These are phyloP conservation scores for Cercophora scortea DNA, from an alignment of 495 filamentous ascomycete species.

Conservation along the genomic window DNA sequence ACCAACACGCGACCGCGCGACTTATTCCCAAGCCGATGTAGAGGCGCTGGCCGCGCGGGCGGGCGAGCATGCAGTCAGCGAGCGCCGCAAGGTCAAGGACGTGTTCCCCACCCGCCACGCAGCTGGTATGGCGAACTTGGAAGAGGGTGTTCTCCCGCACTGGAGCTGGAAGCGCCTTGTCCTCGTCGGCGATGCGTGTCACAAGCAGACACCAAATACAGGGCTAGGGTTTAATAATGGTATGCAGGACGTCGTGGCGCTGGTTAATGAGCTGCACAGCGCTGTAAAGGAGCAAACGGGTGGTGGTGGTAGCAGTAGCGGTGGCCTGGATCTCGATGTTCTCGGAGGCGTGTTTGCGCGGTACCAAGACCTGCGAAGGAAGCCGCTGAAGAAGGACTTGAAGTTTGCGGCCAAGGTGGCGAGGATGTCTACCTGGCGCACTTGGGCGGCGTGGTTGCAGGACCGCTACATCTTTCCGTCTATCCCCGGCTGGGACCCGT, in stretches of 20 bases:
- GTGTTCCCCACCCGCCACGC: constrained; percentile 13
- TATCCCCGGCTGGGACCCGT: not conserved
- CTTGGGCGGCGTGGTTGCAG: not conserved
- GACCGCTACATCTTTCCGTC: not conserved
- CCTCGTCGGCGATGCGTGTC: constrained; percentile 26
- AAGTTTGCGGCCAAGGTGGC: not conserved
- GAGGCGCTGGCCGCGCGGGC: constrained; percentile 9
- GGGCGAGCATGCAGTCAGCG: constrained; percentile 13
- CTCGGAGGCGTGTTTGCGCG: not conserved
- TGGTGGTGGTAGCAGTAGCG: not conserved
- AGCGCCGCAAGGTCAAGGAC: constrained; percentile 21
- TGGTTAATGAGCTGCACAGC: constrained; percentile 18
- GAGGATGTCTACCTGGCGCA: not conserved
- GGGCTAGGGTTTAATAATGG: constrained; percentile 29
- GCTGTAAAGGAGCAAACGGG: not conserved
- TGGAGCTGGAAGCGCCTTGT: constrained; percentile 21
- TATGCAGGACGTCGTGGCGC: constrained; percentile 22
- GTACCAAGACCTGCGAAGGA: not conserved
- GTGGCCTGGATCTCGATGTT: not conserved
- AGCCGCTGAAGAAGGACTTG: not conserved
- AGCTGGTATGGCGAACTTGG: constrained; percentile 13
- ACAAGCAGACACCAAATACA: constrained; percentile 26
- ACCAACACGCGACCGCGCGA: constrained; percentile 21
- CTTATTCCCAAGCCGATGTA: constrained; percentile 21
- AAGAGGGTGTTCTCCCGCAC: constrained; percentile 25